Evolutionary conservation across 1,284 basidiomycete genomes (phyloP).

Genomic region (Polyporus tsugae): DNA sequence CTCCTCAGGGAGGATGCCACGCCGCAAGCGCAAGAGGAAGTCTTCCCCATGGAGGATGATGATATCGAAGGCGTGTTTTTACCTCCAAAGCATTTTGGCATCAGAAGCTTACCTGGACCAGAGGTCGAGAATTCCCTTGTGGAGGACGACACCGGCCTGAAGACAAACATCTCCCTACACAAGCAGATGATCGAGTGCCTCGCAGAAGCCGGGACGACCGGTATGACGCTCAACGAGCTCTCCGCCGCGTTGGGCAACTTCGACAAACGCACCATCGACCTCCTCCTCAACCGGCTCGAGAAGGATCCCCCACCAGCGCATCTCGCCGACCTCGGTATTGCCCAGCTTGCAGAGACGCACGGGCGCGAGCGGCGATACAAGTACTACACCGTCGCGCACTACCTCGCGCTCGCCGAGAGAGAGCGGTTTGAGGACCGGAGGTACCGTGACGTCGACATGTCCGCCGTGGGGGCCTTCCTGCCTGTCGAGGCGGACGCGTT

Average conservation of each 20-base stretch:
- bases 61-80: slow-evolving; percentile 28
- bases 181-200: slow-evolving; percentile 78
- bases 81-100: neutral
- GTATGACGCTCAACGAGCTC: slow-evolving; percentile 78
- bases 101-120: neutral
- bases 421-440: slow-evolving; percentile 65
- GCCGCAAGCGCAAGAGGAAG: slow-evolving; percentile 43
- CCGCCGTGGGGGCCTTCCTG: slow-evolving; percentile 61
- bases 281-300: slow-evolving; percentile 74
- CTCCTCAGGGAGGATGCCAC: slow-evolving; percentile 54
- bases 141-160: slow-evolving; percentile 49
- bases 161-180: slow-evolving; percentile 71
- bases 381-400: slow-evolving; percentile 76
- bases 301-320: slow-evolving; percentile 70
- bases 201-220: slow-evolving; percentile 67
- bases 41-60: slow-evolving; percentile 21
- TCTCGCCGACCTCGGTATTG: slow-evolving; percentile 72
- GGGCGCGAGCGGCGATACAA: slow-evolving; percentile 84
- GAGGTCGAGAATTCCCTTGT: slow-evolving; percentile 19
- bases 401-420: slow-evolving; percentile 59
- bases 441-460: slow-evolving; percentile 55
- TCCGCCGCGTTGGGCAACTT: slow-evolving; percentile 70
- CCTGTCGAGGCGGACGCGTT: slow-evolving; percentile 53
- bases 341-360: slow-evolving; percentile 74
- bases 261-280: slow-evolving; percentile 81